Evolutionary conservation across 768 basidiomycete genomes (phyloP).

Genomic region (Boletus vermiculosoides): DNA sequence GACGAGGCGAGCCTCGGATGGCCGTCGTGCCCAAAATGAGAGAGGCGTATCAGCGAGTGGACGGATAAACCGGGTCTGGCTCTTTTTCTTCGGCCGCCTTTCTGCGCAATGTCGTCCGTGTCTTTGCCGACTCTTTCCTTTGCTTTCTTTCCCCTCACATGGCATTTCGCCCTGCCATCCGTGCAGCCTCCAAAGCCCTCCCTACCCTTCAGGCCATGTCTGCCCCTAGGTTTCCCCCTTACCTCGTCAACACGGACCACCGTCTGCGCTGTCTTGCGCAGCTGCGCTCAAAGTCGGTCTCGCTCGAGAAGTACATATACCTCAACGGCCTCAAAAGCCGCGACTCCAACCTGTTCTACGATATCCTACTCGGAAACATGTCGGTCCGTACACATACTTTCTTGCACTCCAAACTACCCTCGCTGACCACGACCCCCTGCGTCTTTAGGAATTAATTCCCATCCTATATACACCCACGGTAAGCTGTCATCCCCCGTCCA

Average conservation of each 20-base stretch:
- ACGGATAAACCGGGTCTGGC: not conserved
- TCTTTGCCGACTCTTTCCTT: not conserved
- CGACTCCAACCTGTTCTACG: constrained; percentile 66
- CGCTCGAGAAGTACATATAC: constrained; percentile 71
- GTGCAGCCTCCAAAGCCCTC: not conserved
- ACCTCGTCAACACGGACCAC: constrained; percentile 50
- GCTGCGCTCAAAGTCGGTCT: constrained; percentile 52
- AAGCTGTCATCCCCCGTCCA: not conserved
- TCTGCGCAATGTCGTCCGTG: not conserved
- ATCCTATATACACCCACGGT: constrained; percentile 78
- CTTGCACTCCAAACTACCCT: not conserved
- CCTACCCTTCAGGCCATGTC: constrained; percentile 26
- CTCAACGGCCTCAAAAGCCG: constrained; percentile 61
- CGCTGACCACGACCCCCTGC: not conserved
- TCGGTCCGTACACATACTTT: constrained; percentile 36
- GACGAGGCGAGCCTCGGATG: not conserved
- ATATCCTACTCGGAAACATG: constrained; percentile 59
- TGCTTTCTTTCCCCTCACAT: constrained; percentile 2
- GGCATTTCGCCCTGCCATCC: not conserved
- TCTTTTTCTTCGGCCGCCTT: not conserved
- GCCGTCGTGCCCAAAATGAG: not conserved
- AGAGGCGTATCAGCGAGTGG: not conserved
- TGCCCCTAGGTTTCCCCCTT: constrained; percentile 43
- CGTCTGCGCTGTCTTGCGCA: constrained; percentile 55
- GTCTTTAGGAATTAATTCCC: constrained; percentile 52